Conservation (phyloP, 2,329 filamentous ascomycete species). For the Alternaria brassicae region DNA sequence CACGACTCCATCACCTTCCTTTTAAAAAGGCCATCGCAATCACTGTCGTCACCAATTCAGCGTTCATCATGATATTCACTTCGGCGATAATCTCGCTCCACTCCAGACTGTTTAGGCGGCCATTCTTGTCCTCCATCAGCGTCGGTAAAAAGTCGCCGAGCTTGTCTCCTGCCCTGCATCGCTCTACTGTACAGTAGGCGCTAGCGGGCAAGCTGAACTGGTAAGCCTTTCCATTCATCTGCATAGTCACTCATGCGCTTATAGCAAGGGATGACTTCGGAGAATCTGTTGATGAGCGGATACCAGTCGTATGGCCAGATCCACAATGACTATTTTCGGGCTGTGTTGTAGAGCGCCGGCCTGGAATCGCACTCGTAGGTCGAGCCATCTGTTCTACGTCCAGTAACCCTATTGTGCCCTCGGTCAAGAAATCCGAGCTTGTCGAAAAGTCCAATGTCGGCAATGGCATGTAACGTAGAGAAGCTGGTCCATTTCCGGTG, state of each 20-base stretch:
- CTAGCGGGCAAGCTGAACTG: constrained; percentile 55
- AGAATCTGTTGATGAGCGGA: constrained; percentile 55
- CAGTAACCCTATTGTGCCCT: constrained; percentile 56
- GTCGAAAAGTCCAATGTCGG: constrained; percentile 62
- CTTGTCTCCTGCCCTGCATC: constrained; percentile 61
- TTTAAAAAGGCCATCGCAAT: constrained; percentile 61
- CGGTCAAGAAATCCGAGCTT: constrained; percentile 61
- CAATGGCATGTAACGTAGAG: constrained; percentile 65
- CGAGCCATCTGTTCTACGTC: constrained; percentile 56
- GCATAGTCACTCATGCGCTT: constrained; percentile 51
- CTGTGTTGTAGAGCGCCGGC: constrained; percentile 59
- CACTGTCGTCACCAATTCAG: constrained; percentile 61
- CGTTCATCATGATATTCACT: constrained; percentile 59
- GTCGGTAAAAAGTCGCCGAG: constrained; percentile 66
- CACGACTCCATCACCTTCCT: constrained; percentile 34
- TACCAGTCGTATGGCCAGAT: constrained; percentile 63
- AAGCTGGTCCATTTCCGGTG: constrained; percentile 62
- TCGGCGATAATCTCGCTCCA: constrained; percentile 67
- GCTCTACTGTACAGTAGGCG: constrained; percentile 55
- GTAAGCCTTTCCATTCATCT: constrained; percentile 57
- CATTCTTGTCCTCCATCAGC: constrained; percentile 61
- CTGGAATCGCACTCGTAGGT: constrained; percentile 56
- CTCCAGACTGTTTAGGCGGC: constrained; percentile 57
- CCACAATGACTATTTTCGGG: constrained; percentile 59
- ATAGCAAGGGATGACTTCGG: constrained; percentile 58